Evolutionary conservation across 176 grass and related monocot genomes (phyloP).

Genomic region (Musa schizocarpa): DNA sequence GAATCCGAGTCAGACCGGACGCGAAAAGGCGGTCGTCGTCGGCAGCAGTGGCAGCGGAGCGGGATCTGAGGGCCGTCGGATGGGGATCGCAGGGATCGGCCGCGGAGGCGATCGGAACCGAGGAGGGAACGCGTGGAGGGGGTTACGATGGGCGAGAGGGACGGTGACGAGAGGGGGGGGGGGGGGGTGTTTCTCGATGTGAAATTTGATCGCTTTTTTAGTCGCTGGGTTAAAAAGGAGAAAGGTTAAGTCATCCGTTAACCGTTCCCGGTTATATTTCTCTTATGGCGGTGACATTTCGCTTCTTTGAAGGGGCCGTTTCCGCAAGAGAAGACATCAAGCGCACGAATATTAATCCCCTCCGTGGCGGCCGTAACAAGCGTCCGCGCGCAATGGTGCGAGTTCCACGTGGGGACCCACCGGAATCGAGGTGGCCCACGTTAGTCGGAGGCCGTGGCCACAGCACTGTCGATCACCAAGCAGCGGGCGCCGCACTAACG

Average conservation of each 20-base stretch:
- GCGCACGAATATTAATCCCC: neutral
- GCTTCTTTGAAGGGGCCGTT: too few species aligned
- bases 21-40: too few species aligned
- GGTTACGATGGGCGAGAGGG: conserved; percentile 10
- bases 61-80: neutral
- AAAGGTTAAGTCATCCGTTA: too few species aligned
- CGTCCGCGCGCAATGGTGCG: neutral
- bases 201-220: conserved; percentile 22
- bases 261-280: too few species aligned
- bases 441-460: too few species aligned
- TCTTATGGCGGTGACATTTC: too few species aligned
- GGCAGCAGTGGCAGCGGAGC: conserved; percentile 9
- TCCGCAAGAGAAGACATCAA: neutral
- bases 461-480: too few species aligned
- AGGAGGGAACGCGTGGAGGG: conserved; percentile 2
- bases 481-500: too few species aligned
- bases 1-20: conserved; percentile 9
- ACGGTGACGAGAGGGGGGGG: neutral
- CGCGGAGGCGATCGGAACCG: conserved; percentile 16
- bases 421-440: too few species aligned
- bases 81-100: neutral
- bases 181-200: conserved; percentile 9
- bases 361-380: neutral
- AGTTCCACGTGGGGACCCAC: neutral
- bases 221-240: too few species aligned